These are phyloP conservation scores for Phytopythium ostracodes DNA, from an alignment of 352 stramenopile genomes.

Conservation along the genomic window DNA sequence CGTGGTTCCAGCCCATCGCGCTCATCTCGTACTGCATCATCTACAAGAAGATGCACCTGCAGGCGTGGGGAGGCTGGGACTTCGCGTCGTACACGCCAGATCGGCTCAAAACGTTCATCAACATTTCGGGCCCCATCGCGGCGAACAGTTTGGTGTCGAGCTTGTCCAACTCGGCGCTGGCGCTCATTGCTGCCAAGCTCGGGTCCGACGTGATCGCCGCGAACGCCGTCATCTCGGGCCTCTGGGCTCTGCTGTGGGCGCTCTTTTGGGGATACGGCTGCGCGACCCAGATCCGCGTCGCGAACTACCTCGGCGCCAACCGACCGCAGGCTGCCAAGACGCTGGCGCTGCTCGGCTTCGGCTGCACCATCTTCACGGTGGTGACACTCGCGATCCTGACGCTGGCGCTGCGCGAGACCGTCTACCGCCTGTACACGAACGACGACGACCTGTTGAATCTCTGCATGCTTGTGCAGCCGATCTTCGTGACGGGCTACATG, in stretches of 20 bases:
- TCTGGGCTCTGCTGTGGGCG: slow-evolving; percentile 48
- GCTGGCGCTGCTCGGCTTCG: slow-evolving; percentile 39
- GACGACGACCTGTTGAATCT: slow-evolving; percentile 25
- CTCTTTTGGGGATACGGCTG: slow-evolving; percentile 66
- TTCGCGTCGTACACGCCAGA: slow-evolving; percentile 34
- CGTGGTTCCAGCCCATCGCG: slow-evolving; percentile 54
- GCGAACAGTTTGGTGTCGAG: slow-evolving; percentile 42
- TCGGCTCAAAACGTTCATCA: slow-evolving; percentile 39
- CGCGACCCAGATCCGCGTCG: slow-evolving; percentile 53
- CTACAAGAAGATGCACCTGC: slow-evolving; percentile 56
- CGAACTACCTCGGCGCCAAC: slow-evolving; percentile 54
- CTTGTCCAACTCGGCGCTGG: slow-evolving; percentile 42
- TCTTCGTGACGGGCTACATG: slow-evolving; percentile 27
- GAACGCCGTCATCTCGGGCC: slow-evolving; percentile 45
- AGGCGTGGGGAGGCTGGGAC: slow-evolving; percentile 52
- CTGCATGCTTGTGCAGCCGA: slow-evolving; percentile 21
- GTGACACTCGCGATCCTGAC: slow-evolving; percentile 28
- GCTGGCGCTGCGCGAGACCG: slow-evolving; percentile 17
- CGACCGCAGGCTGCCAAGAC: slow-evolving; percentile 41
- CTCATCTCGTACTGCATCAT: slow-evolving; percentile 58
- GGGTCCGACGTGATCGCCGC: slow-evolving; percentile 48
- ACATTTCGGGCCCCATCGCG: slow-evolving; percentile 40
- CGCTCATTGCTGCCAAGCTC: slow-evolving; percentile 48
- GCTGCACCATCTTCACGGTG: slow-evolving; percentile 36
- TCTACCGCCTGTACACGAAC: slow-evolving; percentile 31